Base-by-base conservation (phyloP, 1,139 yeast genomes). In the Geotrichum bryndzae region DNA sequence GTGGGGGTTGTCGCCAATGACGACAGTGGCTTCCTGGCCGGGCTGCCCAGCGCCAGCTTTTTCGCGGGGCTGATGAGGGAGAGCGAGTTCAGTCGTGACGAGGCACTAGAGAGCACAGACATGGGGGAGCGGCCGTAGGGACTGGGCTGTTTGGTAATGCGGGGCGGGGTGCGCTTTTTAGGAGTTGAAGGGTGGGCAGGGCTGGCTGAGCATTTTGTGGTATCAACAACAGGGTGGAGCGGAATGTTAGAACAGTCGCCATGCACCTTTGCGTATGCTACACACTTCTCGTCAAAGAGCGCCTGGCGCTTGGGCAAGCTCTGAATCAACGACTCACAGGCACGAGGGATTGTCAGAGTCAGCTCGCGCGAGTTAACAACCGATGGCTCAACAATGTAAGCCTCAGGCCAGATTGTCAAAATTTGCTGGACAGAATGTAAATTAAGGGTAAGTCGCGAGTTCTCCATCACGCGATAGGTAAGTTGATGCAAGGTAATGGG, bases 381-480 rank as follows among this genome's bases (percentile, higher is more conserved):
- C 18, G 60, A 57, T 13, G 48, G 45, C 27, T 56, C 53, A 15
- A 67, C 51, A 15, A 29, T 53, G 56, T 71, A 71, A 3, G 71
- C 66, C 3, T 63, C 65, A 1, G 74, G 73, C 67, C 69, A 71
- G 45, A 73, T 62, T 6, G 66, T 65, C 13, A 66, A 63, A 48
- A 73, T 70, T 41, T 66, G 69, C 48, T 66, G 67, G 6, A 73
- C 54, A 54, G 68, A 69, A 15, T 59, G 58, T 27, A 67, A 53
- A 3, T 66, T 61, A 13, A 72, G 61, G 1, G 67, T 56, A n/a
- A 65, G 60, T 3, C 70, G 67, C 11, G 70, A 60, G 41, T 64
- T 64, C 13, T 63, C 65, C 18, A 68, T 66, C 11, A 69, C 69
- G 3, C 70, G 58, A 18, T 62, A 35, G 31, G 59, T 59, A 10